phyloP scores from a whole-genome alignment of 495 filamentous ascomycete genomes.

The Cladorrhinum samala region DNA sequence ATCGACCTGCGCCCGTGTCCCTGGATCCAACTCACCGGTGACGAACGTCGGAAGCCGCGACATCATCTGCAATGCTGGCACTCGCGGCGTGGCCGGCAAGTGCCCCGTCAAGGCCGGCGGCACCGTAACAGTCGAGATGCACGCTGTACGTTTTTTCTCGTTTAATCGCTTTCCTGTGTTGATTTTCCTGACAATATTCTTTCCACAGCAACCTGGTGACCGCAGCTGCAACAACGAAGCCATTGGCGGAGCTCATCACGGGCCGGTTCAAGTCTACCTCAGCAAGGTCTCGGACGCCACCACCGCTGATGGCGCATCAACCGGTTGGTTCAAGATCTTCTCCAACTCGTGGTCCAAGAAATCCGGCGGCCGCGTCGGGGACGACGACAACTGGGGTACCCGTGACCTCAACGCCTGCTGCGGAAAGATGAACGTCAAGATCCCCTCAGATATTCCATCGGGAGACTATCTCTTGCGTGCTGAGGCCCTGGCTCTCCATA shows the following conservation, averaged over 20 bases:
- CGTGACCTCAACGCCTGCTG: conserved; percentile 48
- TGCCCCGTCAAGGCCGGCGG: conserved; percentile 42
- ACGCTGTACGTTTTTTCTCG: conserved; percentile 26
- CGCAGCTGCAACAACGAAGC: conserved; percentile 39
- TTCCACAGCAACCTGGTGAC: conserved; percentile 36
- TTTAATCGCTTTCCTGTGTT: background rate
- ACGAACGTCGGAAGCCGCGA: conserved; percentile 36
- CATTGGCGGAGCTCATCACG: conserved; percentile 44
- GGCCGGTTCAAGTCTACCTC: conserved; percentile 49
- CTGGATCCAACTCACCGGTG: conserved; percentile 41
- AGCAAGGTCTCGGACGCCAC: conserved; percentile 46
- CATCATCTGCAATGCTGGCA: conserved; percentile 38
- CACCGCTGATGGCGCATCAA: conserved; percentile 31
- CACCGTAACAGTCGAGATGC: conserved; percentile 47
- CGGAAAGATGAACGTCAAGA: conserved; percentile 42
- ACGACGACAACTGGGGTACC: conserved; percentile 46
- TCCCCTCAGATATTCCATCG: conserved; percentile 39
- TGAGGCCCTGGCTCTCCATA: conserved; percentile 47
- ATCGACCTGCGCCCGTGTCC: conserved; percentile 34
- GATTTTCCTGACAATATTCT: background rate
- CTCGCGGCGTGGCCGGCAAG: conserved; percentile 31
- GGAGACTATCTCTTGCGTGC: conserved; percentile 50
- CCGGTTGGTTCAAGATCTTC: conserved; percentile 49
- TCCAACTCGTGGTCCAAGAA: conserved; percentile 41
- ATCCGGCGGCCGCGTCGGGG: conserved; percentile 26